Conservation (phyloP, 257 asterid genomes). For the Solanum paucissectum region DNA sequence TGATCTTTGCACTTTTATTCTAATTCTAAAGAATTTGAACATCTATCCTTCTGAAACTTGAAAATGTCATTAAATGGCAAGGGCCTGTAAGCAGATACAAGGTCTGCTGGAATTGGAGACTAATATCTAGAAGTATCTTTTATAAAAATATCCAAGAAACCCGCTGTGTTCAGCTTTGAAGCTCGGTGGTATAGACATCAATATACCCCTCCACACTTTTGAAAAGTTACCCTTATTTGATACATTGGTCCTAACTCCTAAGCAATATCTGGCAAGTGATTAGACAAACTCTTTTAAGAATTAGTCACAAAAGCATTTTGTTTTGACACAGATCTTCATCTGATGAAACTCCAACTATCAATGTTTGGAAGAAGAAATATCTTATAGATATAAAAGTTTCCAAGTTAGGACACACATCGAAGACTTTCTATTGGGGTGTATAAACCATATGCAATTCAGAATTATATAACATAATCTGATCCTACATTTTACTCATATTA, state of each 20-base stretch:
- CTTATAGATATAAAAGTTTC: background rate
- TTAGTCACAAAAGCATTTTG: background rate
- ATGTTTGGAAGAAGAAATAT: background rate
- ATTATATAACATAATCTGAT: background rate
- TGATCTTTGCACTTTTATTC: background rate
- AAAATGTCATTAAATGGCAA: background rate
- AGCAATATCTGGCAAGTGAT: background rate
- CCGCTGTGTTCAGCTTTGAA: background rate
- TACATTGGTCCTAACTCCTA: background rate
- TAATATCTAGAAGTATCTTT: background rate
- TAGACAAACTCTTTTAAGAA: background rate
- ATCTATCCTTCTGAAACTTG: background rate
- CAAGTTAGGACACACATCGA: background rate
- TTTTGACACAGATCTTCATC: background rate
- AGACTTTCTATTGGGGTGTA: background rate
- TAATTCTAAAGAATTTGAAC: background rate
- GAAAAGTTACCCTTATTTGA: background rate
- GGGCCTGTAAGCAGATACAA: background rate
- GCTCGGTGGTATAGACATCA: background rate
- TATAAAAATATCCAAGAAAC: background rate
- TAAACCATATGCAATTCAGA: background rate
- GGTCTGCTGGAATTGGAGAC: background rate
- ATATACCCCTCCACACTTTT: background rate
- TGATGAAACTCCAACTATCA: background rate
- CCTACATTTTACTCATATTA: background rate